Evolutionary conservation across 768 basidiomycete species (phyloP).

Genomic region (Calocera cornea): DNA sequence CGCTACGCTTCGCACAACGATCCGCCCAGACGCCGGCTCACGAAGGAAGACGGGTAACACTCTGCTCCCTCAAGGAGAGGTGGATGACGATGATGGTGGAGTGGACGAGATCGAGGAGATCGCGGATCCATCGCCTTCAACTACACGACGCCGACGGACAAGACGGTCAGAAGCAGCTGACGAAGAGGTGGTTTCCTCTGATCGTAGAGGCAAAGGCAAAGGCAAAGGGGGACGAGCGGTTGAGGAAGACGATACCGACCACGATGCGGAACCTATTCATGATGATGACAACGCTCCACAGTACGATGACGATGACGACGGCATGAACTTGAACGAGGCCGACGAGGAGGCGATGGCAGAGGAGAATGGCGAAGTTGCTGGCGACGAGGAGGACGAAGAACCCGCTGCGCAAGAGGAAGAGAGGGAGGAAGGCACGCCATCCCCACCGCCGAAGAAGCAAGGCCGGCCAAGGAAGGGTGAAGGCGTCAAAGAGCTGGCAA

Average conservation of each 20-base stretch:
- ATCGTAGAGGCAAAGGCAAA: background rate
- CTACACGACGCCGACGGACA: background rate
- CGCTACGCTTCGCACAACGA: background rate
- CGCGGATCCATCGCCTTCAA: background rate
- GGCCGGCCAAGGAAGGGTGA: background rate
- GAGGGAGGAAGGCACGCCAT: slow-evolving; percentile 6
- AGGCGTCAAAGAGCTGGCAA: background rate
- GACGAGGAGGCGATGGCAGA: background rate
- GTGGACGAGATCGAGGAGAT: background rate
- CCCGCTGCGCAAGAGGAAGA: slow-evolving; percentile 14
- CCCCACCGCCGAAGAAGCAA: background rate
- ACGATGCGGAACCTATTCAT: background rate
- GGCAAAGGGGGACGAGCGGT: background rate
- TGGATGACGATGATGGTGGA: background rate
- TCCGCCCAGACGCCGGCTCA: no score
- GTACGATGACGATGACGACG: slow-evolving; percentile 10
- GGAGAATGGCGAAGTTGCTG: slow-evolving; percentile 7
- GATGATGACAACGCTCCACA: background rate
- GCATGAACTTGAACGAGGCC: background rate
- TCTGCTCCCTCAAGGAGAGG: no score
- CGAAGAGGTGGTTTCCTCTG: background rate
- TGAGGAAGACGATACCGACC: background rate
- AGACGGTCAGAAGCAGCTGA: no score
- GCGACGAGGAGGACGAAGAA: slow-evolving; percentile 10
- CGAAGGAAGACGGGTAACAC: no score